These are phyloP conservation scores for Suillus fuscotomentosus DNA, from an alignment of 768 basidiomycete genomes.

Conservation along the genomic window DNA sequence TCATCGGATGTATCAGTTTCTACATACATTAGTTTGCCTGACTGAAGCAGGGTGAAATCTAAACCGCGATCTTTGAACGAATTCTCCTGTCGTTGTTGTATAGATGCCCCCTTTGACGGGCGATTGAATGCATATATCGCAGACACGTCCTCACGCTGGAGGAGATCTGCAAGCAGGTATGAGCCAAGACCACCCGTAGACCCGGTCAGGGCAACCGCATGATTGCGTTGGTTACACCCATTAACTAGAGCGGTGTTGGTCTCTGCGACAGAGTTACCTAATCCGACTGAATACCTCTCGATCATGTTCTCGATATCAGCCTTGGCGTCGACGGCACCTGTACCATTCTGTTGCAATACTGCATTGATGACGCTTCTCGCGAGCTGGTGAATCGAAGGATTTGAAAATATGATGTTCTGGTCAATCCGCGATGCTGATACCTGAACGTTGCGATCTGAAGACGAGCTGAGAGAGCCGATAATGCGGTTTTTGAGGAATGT, in stretches of 20 bases:
- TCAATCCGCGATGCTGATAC: constrained; percentile 25
- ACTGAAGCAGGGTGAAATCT: constrained; percentile 23
- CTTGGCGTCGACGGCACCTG: constrained; percentile 10
- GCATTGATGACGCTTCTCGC: constrained; percentile 20
- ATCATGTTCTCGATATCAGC: constrained; percentile 37
- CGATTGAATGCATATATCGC: constrained; percentile 36
- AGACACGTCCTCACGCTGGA: constrained; percentile 20
- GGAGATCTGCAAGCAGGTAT: constrained; percentile 31
- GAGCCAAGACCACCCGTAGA: constrained; percentile 42
- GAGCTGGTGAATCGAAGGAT: constrained; percentile 40
- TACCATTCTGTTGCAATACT: constrained; percentile 1
- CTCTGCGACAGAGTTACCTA: constrained; percentile 14
- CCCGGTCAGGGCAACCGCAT: constrained; percentile 38
- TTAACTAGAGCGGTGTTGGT: constrained; percentile 3
- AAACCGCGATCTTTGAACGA: constrained; percentile 33
- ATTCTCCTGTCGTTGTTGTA: constrained; percentile 25
- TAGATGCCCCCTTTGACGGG: constrained; percentile 13
- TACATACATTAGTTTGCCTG: constrained; percentile 33
- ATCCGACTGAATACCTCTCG: constrained; percentile 33
- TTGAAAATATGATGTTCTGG: constrained; percentile 33
- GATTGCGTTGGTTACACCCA: constrained; percentile 4
- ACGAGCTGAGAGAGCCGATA: constrained; percentile 26
- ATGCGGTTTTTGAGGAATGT: constrained; percentile 28
- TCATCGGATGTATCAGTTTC: constrained; percentile 30
- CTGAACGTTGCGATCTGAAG: constrained; percentile 26